Percentiles rank a stretch among this genome's conserved stretches.
Conservation (phyloP, 345 rosid genomes). For the Hibiscus syriacus region DNA sequence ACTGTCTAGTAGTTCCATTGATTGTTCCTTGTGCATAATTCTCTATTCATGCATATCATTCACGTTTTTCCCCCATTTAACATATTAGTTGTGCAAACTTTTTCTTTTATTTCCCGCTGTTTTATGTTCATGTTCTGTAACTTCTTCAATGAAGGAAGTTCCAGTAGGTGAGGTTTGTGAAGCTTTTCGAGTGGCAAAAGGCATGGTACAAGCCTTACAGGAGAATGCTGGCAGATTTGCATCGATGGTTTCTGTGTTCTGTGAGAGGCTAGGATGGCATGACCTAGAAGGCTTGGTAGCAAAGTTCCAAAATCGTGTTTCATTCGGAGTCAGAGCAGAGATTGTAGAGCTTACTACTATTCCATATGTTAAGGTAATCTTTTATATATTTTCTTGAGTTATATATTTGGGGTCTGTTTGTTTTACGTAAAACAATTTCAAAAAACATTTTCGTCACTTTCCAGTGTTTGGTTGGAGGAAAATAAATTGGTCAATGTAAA, state of each 20-base stretch:
- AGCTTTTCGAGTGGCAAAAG: constrained; percentile 88
- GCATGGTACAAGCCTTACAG: constrained; percentile 94
- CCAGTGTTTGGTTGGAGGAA: no score
- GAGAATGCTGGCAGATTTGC: constrained; percentile 99
- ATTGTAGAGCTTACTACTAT: constrained; percentile 91
- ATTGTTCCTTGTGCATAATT: no score
- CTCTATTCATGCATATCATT: no score
- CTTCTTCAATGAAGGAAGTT: not conserved
- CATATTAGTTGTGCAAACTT: no score
- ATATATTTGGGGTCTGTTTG: no score
- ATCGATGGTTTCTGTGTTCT: constrained; percentile 91
- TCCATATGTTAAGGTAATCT: constrained; percentile 77
- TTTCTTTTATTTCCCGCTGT: no score
- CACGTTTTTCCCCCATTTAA: no score
- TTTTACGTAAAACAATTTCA: no score
- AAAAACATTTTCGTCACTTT: no score
- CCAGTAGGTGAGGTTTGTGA: constrained; percentile 91
- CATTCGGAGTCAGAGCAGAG: constrained; percentile 98
- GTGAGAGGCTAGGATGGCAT: constrained; percentile 97
- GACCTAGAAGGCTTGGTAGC: constrained; percentile 86
- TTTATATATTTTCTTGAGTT: constrained; percentile 7
- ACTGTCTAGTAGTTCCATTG: no score
- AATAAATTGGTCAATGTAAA: no score
- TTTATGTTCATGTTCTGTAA: no score
- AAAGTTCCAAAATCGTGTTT: constrained; percentile 93